Evolutionary conservation across 208 protist species (phyloP).

Genomic region (Leishmania guyanensis): DNA sequence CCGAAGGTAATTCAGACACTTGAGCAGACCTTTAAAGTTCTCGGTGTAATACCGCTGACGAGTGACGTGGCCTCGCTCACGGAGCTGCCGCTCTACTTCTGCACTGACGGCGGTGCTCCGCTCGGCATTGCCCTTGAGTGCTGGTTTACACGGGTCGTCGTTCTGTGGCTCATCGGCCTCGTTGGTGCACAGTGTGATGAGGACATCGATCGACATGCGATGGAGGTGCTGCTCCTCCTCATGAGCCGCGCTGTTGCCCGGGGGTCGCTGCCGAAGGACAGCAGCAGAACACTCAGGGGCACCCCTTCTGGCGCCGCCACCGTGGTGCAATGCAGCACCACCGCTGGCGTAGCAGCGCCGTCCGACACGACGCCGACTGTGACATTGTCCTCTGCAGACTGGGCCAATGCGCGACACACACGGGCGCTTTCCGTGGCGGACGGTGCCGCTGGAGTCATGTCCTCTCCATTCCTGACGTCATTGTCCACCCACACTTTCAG

Average conservation of each 20-base stretch:
- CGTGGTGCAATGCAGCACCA: conserved; percentile 22
- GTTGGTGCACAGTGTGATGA: conserved; percentile 62
- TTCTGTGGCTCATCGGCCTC: conserved; percentile 58
- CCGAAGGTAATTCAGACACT: conserved; percentile 40
- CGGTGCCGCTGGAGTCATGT: not conserved
- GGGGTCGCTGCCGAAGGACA: conserved; percentile 44
- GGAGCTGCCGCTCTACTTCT: conserved; percentile 67
- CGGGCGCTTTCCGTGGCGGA: not conserved
- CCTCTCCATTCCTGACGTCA: not conserved
- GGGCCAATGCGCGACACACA: not conserved
- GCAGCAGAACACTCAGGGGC: conserved; percentile 21
- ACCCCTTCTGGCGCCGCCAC: conserved; percentile 19
- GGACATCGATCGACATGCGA: conserved; percentile 58
- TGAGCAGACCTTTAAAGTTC: conserved; percentile 58
- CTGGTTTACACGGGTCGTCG: conserved; percentile 55
- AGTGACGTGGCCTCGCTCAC: conserved; percentile 60
- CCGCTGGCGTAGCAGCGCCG: conserved; percentile 13
- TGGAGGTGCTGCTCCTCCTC: conserved; percentile 62
- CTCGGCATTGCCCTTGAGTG: conserved; percentile 27
- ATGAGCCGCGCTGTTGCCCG: conserved; percentile 39
- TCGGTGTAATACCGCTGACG: conserved; percentile 53
- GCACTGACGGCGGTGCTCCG: conserved; percentile 15
- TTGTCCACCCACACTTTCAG: not conserved
- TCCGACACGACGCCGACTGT: not conserved
- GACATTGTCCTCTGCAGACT: conserved; percentile 5